Conservation (phyloP, 2,329 filamentous ascomycete genomes). For the Chrysosporium queenslandicum region DNA sequence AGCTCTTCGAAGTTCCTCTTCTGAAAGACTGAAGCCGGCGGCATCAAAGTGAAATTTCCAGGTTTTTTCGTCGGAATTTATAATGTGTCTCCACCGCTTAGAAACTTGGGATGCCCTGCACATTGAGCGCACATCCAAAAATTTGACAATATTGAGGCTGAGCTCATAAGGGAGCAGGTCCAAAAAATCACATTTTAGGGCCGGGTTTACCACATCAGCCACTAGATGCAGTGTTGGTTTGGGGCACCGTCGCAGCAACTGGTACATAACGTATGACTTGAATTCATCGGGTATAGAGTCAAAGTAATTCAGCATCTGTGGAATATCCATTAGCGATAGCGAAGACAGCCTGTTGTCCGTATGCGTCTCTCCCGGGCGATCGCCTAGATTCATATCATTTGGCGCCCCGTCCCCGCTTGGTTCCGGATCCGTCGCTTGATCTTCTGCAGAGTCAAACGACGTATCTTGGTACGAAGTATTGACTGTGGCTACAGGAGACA, state of each 20-base stretch:
- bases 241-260: slow-evolving; percentile 77
- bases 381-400: slow-evolving; percentile 16
- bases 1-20: slow-evolving; percentile 74
- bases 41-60: slow-evolving; percentile 88
- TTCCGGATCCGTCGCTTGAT: slow-evolving; percentile 35
- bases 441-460: slow-evolving; percentile 35
- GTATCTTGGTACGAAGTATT: slow-evolving; percentile 42
- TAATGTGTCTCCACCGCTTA: slow-evolving; percentile 80
- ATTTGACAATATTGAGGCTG: slow-evolving; percentile 75
- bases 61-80: slow-evolving; percentile 86
- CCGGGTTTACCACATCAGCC: slow-evolving; percentile 82
- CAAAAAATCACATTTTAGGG: slow-evolving; percentile 88
- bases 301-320: slow-evolving; percentile 76
- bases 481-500: slow-evolving; percentile 80
- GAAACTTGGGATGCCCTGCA: slow-evolving; percentile 88
- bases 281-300: slow-evolving; percentile 83
- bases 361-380: too few species aligned
- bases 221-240: slow-evolving; percentile 83
- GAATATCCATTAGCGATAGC: slow-evolving; percentile 61
- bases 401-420: slow-evolving; percentile 42
- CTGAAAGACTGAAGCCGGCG: slow-evolving; percentile 68
- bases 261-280: slow-evolving; percentile 95
- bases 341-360: slow-evolving; percentile 24
- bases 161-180: slow-evolving; percentile 74
- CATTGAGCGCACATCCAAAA: slow-evolving; percentile 74